A percentile compares a stretch with the other conserved stretches of the same genome.
These are phyloP conservation scores for Corylus heterophylla DNA, from an alignment of 306 rosid species.

Conservation along the genomic window DNA sequence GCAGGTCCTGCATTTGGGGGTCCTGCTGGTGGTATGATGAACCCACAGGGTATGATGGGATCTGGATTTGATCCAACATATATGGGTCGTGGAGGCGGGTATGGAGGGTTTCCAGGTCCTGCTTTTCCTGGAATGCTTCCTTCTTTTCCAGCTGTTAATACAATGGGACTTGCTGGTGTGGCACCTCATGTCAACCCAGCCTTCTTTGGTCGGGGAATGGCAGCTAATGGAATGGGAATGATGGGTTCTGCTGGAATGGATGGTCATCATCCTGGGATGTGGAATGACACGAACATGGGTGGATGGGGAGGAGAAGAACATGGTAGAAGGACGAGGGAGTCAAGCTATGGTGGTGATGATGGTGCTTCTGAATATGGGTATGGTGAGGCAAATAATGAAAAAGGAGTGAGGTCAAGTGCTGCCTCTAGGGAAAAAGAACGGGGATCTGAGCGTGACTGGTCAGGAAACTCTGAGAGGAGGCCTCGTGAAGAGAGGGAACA, in stretches of 20 bases:
- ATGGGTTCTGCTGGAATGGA: conserved; percentile 49
- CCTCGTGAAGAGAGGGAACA: conserved; percentile 50
- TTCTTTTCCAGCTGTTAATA: conserved; percentile 43
- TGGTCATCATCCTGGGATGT: conserved; percentile 44
- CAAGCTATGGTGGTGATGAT: conserved; percentile 52
- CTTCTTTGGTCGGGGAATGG: conserved; percentile 54
- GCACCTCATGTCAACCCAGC: conserved; percentile 64
- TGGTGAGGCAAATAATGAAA: conserved; percentile 45
- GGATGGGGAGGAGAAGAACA: conserved; percentile 54
- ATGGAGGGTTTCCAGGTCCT: conserved; percentile 54
- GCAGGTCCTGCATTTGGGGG: conserved; percentile 42
- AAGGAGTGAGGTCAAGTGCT: conserved; percentile 36
- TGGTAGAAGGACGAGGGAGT: conserved; percentile 42
- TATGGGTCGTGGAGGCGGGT: conserved; percentile 54
- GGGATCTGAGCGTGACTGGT: conserved; percentile 48
- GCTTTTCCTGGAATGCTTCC: conserved; percentile 47
- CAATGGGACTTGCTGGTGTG: conserved; percentile 47
- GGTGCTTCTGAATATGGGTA: conserved; percentile 51
- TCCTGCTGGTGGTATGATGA: conserved; percentile 45
- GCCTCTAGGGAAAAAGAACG: conserved; percentile 44
- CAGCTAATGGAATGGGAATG: conserved; percentile 50
- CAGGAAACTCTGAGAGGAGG: conserved; percentile 49
- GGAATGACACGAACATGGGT: conserved; percentile 49
- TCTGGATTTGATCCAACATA: conserved; percentile 50
- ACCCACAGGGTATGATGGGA: conserved; percentile 53